phyloP scores from a whole-genome alignment of 441 rosid genomes.

The Erodium chrysanthum region DNA sequence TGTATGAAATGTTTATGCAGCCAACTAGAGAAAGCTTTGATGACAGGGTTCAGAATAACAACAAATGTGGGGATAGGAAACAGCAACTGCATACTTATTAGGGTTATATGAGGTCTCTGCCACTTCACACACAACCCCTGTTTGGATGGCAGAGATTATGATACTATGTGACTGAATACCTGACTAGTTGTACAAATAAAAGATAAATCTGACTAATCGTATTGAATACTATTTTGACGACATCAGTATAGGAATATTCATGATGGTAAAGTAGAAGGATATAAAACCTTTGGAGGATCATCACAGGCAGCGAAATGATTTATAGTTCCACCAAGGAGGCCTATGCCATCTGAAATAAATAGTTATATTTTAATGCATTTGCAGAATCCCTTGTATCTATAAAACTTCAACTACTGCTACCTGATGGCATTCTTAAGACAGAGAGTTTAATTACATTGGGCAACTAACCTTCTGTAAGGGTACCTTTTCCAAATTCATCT shows the following conservation, averaged over 20 bases:
- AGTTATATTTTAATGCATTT: slow-evolving; percentile 16
- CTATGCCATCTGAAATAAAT: slow-evolving; percentile 67
- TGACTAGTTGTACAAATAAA: not conserved
- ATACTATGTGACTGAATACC: not conserved
- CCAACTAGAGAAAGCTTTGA: not conserved
- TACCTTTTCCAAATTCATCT: slow-evolving; percentile 99
- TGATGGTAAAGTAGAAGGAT: slow-evolving; percentile 15
- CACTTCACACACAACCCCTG: too few relatives aligned
- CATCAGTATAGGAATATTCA: not conserved
- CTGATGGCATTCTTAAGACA: not conserved
- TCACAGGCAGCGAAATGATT: slow-evolving; percentile 50
- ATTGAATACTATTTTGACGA: not conserved
- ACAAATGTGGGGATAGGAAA: too few relatives aligned
- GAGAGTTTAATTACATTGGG: not conserved
- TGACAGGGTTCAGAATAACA: not conserved
- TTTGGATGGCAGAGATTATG: not conserved
- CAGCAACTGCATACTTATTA: too few relatives aligned
- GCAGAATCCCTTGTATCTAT: slow-evolving; percentile 14
- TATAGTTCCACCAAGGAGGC: slow-evolving; percentile 91
- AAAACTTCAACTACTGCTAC: not conserved
- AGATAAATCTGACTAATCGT: not conserved
- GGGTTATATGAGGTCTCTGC: too few relatives aligned
- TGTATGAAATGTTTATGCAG: not conserved
- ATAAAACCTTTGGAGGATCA: slow-evolving; percentile 81
- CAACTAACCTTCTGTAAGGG: slow-evolving; percentile 80